A percentile compares a stretch with the other conserved stretches of the same genome.
Evolutionary conservation across 306 rosid genomes (phyloP).

Genomic region (Trifolium dubium): DNA sequence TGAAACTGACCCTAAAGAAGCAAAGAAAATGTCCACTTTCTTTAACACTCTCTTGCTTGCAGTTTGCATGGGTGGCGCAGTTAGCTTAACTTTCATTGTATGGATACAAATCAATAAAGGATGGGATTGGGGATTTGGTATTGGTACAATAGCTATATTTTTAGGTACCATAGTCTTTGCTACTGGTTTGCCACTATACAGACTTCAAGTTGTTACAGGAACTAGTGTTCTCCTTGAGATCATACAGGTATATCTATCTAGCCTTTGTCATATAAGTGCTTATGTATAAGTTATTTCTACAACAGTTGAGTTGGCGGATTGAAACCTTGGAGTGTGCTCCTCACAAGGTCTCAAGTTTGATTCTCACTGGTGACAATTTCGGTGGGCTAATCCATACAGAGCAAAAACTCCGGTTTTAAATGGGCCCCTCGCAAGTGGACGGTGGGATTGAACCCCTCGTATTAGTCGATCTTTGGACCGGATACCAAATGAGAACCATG

Average conservation of each 20-base stretch:
- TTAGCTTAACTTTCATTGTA: constrained; percentile 74
- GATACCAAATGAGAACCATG: neutral
- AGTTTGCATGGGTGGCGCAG: constrained; percentile 68
- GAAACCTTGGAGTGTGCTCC: no score
- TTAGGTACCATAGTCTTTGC: constrained; percentile 55
- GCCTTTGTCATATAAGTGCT: neutral
- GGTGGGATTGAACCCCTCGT: no score
- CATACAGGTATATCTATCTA: constrained; percentile 55
- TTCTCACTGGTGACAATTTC: no score
- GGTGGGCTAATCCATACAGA: no score
- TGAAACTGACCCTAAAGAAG: constrained; percentile 74
- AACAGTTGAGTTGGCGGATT: no score
- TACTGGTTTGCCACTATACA: constrained; percentile 71
- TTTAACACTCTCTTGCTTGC: constrained; percentile 71
- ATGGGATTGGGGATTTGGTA: constrained; percentile 90
- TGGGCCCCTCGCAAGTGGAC: no score
- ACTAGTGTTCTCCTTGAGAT: constrained; percentile 65
- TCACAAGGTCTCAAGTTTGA: no score
- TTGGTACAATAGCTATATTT: constrained; percentile 60
- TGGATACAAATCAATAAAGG: constrained; percentile 79
- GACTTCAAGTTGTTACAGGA: constrained; percentile 61
- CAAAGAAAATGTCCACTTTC: constrained; percentile 72
- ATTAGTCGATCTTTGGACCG: no score
- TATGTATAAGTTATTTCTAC: no score
- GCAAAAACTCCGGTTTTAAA: no score